phyloP scores from a whole-genome alignment of 78 protist genomes.

The Planoprotostelium fungivorum region DNA sequence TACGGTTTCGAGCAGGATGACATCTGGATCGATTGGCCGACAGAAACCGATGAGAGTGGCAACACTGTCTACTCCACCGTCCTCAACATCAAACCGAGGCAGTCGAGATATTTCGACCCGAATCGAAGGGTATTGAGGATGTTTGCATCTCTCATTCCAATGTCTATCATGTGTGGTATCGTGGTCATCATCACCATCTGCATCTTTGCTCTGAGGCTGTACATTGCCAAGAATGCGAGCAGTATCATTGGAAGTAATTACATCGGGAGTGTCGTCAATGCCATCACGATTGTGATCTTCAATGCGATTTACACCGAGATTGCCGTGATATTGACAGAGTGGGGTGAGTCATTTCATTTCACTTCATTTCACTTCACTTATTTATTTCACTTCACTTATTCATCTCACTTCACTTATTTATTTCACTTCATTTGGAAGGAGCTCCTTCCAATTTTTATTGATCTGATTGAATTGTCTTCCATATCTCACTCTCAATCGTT shows the following conservation, averaged over 20 bases:
- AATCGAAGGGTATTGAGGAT: neutral
- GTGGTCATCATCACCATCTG: neutral
- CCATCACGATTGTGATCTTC: neutral
- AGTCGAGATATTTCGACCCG: neutral
- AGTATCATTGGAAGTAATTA: neutral
- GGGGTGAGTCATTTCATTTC: conserved; percentile 11
- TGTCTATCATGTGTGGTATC: neutral
- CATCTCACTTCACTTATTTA: too few species aligned
- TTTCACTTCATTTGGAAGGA: too few species aligned
- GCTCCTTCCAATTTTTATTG: too few species aligned
- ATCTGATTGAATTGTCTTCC: too few species aligned
- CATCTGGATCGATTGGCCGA: neutral
- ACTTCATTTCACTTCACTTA: neutral
- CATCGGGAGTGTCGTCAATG: neutral
- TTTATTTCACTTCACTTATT: too few species aligned
- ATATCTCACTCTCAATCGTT: too few species aligned
- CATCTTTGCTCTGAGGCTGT: neutral
- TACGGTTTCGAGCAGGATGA: neutral
- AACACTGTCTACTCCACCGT: neutral
- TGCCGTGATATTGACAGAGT: conserved; percentile 20
- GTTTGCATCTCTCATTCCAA: neutral
- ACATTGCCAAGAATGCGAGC: neutral
- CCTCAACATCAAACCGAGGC: neutral
- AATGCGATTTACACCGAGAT: conserved; percentile 9
- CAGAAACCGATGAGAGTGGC: neutral